Evolutionary conservation across 208 protist genomes (phyloP).

Genomic region (Angomonas ambiguus): DNA sequence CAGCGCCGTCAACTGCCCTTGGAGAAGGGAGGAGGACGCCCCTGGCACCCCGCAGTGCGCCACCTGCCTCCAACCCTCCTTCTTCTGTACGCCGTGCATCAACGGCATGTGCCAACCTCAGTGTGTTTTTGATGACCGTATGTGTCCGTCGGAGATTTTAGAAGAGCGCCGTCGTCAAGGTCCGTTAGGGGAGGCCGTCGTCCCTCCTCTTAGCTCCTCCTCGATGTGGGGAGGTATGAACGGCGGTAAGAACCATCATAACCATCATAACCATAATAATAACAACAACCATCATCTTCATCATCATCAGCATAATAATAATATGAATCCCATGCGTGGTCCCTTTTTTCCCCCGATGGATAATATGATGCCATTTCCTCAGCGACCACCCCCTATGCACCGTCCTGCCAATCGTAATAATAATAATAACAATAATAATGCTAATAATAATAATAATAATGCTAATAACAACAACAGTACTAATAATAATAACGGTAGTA

Average conservation of each 20-base stretch:
- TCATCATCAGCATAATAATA: too few relatives aligned
- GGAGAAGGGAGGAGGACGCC: slow-evolving; percentile 16
- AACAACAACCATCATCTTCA: too few relatives aligned
- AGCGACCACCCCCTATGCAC: neutral
- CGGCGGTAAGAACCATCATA: neutral
- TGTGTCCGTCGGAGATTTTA: neutral
- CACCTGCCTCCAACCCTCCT: slow-evolving; percentile 38
- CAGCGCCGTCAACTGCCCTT: slow-evolving; percentile 40
- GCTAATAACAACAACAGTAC: slow-evolving; percentile 2
- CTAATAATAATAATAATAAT: slow-evolving; percentile 20
- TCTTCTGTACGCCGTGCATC: slow-evolving; percentile 62
- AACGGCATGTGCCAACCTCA: slow-evolving; percentile 58
- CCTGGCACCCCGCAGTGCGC: slow-evolving; percentile 32
- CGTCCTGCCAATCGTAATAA: neutral
- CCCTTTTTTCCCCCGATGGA: too few relatives aligned
- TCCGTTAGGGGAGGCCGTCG: slow-evolving; percentile 32
- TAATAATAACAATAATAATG: slow-evolving; percentile 5
- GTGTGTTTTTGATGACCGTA: slow-evolving; percentile 32
- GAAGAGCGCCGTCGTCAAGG: slow-evolving; percentile 9
- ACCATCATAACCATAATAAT: neutral
- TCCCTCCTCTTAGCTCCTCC: slow-evolving; percentile 12
- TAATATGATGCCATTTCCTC: neutral
- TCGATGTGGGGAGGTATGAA: neutral
- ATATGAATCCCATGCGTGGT: too few relatives aligned
- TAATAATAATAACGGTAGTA: too few relatives aligned